These are phyloP conservation scores for Balakata baccata DNA, from an alignment of 345 rosid species.

Conservation along the genomic window DNA sequence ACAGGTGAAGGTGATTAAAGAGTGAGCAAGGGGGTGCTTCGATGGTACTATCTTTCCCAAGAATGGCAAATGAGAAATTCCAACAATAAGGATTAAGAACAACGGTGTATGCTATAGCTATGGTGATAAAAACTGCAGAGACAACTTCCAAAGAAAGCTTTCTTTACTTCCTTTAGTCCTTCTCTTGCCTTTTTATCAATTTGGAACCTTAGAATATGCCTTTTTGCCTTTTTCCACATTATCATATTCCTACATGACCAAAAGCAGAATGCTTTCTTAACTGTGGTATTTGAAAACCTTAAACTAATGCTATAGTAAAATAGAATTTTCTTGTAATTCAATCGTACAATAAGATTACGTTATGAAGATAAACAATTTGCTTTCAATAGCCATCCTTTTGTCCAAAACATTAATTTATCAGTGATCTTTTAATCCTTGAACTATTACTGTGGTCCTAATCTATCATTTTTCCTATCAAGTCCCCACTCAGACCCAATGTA, in stretches of 20 bases:
- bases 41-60: background rate
- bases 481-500: too few species aligned
- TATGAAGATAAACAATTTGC: too few species aligned
- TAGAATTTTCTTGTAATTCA: background rate
- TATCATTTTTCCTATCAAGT: too few species aligned
- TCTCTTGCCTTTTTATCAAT: background rate
- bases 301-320: background rate
- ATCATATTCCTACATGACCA: background rate
- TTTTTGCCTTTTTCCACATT: background rate
- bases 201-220: constrained; percentile 11
- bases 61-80: background rate
- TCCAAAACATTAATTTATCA: too few species aligned
- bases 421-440: too few species aligned
- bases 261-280: background rate
- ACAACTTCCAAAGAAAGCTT: constrained; percentile 2
- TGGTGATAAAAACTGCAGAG: background rate
- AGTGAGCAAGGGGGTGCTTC: too few species aligned
- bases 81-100: background rate
- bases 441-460: too few species aligned
- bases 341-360: too few species aligned
- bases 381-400: too few species aligned
- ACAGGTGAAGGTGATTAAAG: too few species aligned
- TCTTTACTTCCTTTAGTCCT: too few species aligned
- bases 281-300: background rate
- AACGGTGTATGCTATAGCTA: background rate